Evolutionary conservation across 306 rosid species (phyloP).

Genomic region (Begonia peltatifolia): DNA sequence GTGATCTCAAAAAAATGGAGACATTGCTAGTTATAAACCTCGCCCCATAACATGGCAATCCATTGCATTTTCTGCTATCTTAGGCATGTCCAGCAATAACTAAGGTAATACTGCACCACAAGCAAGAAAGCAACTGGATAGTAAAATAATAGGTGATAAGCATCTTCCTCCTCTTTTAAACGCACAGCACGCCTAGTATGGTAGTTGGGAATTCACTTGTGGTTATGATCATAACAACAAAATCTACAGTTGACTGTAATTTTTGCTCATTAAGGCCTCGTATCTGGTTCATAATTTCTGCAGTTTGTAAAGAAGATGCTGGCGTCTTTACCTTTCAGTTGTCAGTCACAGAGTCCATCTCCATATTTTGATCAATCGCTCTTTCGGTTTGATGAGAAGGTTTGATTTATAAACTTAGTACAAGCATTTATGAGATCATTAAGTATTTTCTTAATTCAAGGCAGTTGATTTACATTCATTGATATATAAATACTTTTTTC

Average conservation of each 20-base stretch:
- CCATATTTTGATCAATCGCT: constrained; percentile 94
- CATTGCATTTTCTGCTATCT: too few relatives aligned
- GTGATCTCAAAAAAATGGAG: too few relatives aligned
- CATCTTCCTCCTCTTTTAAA: too few relatives aligned
- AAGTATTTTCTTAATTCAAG: background rate
- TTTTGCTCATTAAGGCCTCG: constrained; percentile 5
- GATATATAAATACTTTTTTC: background rate
- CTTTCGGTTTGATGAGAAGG: constrained; percentile 94
- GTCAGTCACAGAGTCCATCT: constrained; percentile 94
- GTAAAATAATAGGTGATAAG: too few relatives aligned
- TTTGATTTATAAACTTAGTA: constrained; percentile 11
- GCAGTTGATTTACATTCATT: background rate
- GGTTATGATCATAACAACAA: too few relatives aligned
- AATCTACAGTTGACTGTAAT: background rate
- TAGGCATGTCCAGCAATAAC: too few relatives aligned
- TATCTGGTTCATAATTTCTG: constrained; percentile 17
- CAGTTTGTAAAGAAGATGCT: constrained; percentile 99
- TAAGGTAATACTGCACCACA: too few relatives aligned
- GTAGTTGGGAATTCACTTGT: too few relatives aligned
- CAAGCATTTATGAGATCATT: background rate
- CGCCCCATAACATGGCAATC: too few relatives aligned
- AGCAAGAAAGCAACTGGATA: too few relatives aligned
- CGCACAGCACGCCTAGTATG: too few relatives aligned
- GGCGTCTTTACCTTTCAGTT: constrained; percentile 63
- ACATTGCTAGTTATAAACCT: too few relatives aligned